These are phyloP conservation scores for Coelastrella sp. DNA, from an alignment of 139 green algal species.

Conservation along the genomic window DNA sequence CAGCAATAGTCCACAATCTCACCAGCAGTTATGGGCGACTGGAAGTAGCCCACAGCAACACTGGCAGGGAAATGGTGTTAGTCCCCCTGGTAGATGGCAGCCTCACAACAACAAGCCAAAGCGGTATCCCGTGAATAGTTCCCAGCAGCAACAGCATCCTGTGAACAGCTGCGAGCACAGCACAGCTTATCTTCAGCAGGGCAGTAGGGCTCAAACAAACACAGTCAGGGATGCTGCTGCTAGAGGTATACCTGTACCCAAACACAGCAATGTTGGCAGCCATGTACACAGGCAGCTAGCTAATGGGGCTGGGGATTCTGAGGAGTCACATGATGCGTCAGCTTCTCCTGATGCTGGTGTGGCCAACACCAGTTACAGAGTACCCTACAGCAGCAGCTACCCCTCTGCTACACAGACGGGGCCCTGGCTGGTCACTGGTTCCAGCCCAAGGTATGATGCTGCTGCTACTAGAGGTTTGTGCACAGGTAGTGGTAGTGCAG, in stretches of 20 bases:
- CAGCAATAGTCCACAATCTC: background rate
- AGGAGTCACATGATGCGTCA: background rate
- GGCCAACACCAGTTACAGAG: background rate
- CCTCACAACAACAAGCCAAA: background rate
- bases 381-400: conserved; percentile 43
- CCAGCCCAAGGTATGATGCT: conserved; percentile 17
- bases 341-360: background rate
- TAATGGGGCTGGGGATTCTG: too few relatives aligned
- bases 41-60: conserved; percentile 31
- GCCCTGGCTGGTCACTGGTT: conserved; percentile 11
- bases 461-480: background rate
- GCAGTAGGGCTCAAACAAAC: too few relatives aligned
- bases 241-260: too few relatives aligned
- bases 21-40: background rate
- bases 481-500: background rate
- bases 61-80: background rate
- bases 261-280: too few relatives aligned
- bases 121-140: background rate
- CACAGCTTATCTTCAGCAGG: too few relatives aligned
- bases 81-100: background rate
- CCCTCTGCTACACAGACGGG: conserved; percentile 12
- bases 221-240: too few relatives aligned
- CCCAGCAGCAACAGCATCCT: background rate
- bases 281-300: too few relatives aligned
- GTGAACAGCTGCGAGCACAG: background rate